Base-by-base conservation (phyloP, 1,284 basidiomycete species). In the Microbotryum silenes-acaulis region DNA sequence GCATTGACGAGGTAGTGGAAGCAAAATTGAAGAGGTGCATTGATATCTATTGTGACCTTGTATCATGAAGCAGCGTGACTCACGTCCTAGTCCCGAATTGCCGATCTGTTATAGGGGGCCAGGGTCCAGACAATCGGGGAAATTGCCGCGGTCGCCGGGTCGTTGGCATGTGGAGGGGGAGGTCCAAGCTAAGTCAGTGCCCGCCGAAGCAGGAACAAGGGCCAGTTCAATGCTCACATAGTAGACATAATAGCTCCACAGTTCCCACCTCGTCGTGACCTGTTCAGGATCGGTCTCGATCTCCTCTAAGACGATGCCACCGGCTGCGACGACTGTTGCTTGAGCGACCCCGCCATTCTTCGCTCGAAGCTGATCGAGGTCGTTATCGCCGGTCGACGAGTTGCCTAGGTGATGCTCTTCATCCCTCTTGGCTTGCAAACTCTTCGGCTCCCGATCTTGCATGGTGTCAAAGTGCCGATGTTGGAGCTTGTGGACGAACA, bases 241-340 rank as follows among this genome's bases (percentile, higher is more conserved):
- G 58, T 72, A 74, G 53, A 64, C 18, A 59, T 72, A 72, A 59
- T 68, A 74, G n/a, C 62, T 47, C 65, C 70, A 74, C 6, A 72
- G 54, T 37, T 68, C 65, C 29, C 37, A 47, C n/a, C 54, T 50
- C 12, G 27, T 56, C 9, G 65, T 59, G 1, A 27, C 31, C 27
- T 29, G n/a, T n/a, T n/a, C 51, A n/a, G 9, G 14, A 20, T 53
- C 51, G 10, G 51, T 25, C 31, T 53, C 25, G 31, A 53, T n/a
- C 51, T 53, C 51, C 31, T 53, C 51, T 10, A 33, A 25, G 4
- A 25, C 1, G 20, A 53, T 18, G 9, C 51, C 51, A 16, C 51
- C 51, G 21, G 51, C 31, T 23, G n/a, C 51, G 25, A 53, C 51
- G n/a, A 33, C 21, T 23, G 23, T 31, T 10, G 20, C 27, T 12